Base-by-base conservation (phyloP, 1,284 basidiomycete genomes). In the Sanghuangporus sanghuang region DNA sequence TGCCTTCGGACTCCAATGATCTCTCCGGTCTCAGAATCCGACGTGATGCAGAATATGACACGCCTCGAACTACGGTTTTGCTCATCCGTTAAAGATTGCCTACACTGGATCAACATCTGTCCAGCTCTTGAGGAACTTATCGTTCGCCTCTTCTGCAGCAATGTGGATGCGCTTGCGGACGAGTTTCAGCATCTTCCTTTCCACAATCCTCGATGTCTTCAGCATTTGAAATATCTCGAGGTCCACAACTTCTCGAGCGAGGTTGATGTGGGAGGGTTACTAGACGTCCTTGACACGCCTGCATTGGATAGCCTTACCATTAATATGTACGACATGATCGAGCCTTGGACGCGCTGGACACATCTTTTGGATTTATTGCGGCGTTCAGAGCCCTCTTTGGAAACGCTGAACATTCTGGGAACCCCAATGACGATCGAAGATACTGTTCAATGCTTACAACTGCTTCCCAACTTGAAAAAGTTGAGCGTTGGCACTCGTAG, bases 51-150 rank as follows among this genome's bases (percentile, higher is more conserved):
- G 32, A 64, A 60, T 32, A 56, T 64, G 58, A 59, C 40, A 11
- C 16, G 39, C 14, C 58, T 64, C 18, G 53, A 64, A n/a, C 39
- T 64, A 21, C 49, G 58, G 16, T 64, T 60, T 35, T 64, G 58
- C 46, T 54, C 57, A 7, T 60, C 58, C 18, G 36, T 64, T 3
- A 58, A 64, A 36, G 63, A 64, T 5, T 64, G 63, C 35, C 53
- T 64, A 5, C 63, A 36, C 16, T 64, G 63, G 63, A 39, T 64
- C 18, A 58, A 64, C 32, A 55, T 64, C 18, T 64, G 63, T 40
- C 63, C 63, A 6, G 36, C 59, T 7, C 58, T 64, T 12, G 63
- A 64, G 23, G 9, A 32, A 6, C 32, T 64, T 14, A 50, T 23
- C 14, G 53, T 61, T 2, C 57, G 63, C 18, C 32, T 64, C 38